These are phyloP conservation scores for Ustilago curta DNA, from an alignment of 1,284 basidiomycete species.

Conservation along the genomic window DNA sequence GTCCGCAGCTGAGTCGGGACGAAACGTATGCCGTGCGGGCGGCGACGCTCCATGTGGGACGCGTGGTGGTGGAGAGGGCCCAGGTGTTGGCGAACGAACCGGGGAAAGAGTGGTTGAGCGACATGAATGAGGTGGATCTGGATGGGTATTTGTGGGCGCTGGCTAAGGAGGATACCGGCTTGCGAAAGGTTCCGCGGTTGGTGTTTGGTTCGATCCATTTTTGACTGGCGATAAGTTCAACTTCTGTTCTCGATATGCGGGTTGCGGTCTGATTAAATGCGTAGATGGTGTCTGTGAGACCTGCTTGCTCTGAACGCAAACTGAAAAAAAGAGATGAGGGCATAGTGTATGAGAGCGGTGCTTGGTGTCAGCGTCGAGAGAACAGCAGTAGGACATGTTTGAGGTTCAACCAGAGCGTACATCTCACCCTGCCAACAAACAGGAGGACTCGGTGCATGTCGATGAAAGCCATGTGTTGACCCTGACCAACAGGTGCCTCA, in stretches of 20 bases:
- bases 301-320: too few relatives aligned
- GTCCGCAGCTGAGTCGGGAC: constrained; percentile 34
- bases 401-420: too few relatives aligned
- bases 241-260: too few relatives aligned
- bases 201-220: constrained; percentile 31
- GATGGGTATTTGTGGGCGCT: constrained; percentile 65
- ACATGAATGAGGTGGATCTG: constrained; percentile 61
- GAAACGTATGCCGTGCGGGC: constrained; percentile 63
- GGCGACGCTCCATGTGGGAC: constrained; percentile 53
- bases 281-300: too few relatives aligned
- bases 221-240: neutral
- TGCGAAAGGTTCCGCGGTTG: constrained; percentile 59
- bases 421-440: too few relatives aligned
- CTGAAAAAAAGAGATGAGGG: too few relatives aligned
- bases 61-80: constrained; percentile 44
- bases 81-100: constrained; percentile 29
- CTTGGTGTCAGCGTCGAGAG: too few relatives aligned
- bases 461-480: too few relatives aligned
- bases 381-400: too few relatives aligned
- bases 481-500: too few relatives aligned
- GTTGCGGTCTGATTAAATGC: neutral
- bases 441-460: too few relatives aligned
- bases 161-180: constrained; percentile 54
- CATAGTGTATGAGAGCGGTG: too few relatives aligned
- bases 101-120: constrained; percentile 28